These are phyloP conservation scores for Ceratobasidium papillatum DNA, from an alignment of 1,284 basidiomycete genomes.

Conservation along the genomic window DNA sequence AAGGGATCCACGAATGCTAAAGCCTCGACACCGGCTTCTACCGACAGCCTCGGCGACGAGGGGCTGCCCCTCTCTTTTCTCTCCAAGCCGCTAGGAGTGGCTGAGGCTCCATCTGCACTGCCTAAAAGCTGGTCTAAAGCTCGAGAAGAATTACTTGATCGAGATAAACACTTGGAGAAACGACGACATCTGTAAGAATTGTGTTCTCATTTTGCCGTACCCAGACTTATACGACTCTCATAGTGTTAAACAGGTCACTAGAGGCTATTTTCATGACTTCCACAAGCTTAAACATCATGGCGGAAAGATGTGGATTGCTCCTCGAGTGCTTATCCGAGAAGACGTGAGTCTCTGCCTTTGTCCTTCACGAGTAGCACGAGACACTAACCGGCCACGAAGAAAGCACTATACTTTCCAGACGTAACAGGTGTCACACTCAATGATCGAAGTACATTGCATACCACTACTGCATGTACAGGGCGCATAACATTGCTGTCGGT, in stretches of 20 bases:
- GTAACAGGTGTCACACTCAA: conserved; percentile 77
- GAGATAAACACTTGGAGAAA: conserved; percentile 74
- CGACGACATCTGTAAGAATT: conserved; percentile 73
- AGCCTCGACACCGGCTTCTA: not conserved
- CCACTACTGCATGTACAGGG: conserved; percentile 78
- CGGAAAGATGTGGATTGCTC: conserved; percentile 96
- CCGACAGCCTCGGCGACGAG: conserved; percentile 11
- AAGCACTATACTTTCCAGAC: conserved; percentile 90
- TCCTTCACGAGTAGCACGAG: not conserved
- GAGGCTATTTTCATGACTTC: conserved; percentile 91
- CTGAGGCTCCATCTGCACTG: conserved; percentile 64
- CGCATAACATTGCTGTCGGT: conserved; percentile 84
- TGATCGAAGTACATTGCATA: conserved; percentile 69
- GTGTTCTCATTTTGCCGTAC: not conserved
- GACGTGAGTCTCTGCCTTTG: conserved; percentile 69
- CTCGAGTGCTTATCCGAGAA: conserved; percentile 85
- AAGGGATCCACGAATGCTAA: not conserved
- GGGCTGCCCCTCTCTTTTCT: conserved; percentile 54
- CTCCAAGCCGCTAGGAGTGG: conserved; percentile 77
- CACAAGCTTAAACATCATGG: conserved; percentile 84
- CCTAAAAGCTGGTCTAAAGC: conserved; percentile 71
- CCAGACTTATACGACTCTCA: conserved; percentile 4
- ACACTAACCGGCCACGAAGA: conserved; percentile 57
- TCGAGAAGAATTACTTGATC: conserved; percentile 75
- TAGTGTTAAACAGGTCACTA: conserved; percentile 85